These are phyloP conservation scores for Clavulina sp. DNA, from an alignment of 768 basidiomycete genomes.

Conservation along the genomic window DNA sequence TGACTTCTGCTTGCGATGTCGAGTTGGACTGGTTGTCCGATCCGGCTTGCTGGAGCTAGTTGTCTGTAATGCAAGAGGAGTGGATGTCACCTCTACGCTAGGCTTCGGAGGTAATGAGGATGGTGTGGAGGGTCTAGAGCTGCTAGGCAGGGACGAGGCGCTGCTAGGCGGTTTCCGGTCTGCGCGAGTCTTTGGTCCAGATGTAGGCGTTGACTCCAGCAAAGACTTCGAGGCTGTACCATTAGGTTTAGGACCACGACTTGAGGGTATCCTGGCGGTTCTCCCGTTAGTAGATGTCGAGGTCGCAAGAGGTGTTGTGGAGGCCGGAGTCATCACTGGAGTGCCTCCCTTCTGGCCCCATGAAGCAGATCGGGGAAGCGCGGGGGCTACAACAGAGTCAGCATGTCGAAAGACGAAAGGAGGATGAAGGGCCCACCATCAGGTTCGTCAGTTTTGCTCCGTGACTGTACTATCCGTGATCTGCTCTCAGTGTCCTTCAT, in stretches of 20 bases:
- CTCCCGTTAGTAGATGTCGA: background rate
- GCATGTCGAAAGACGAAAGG: background rate
- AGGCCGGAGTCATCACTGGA: background rate
- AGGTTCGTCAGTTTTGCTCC: background rate
- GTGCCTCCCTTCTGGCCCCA: conserved; percentile 23
- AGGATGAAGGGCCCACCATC: conserved; percentile 2
- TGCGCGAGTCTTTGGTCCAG: too few relatives aligned
- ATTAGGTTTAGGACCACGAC: too few relatives aligned
- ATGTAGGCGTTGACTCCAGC: too few relatives aligned
- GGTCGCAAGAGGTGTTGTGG: background rate
- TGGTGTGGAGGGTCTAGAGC: background rate
- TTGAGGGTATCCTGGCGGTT: too few relatives aligned
- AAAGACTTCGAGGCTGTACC: too few relatives aligned
- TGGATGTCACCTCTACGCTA: background rate
- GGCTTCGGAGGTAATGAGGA: background rate
- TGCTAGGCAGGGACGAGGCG: too few relatives aligned
- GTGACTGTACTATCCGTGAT: conserved; percentile 7
- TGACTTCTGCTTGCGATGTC: background rate
- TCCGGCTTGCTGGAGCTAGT: background rate
- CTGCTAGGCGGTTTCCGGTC: too few relatives aligned
- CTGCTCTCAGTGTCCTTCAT: conserved; percentile 72
- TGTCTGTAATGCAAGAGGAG: conserved; percentile 12
- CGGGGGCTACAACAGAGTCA: conserved; percentile 17
- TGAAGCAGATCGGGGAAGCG: conserved; percentile 41
- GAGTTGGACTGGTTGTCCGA: background rate